Evolutionary conservation across 1,284 basidiomycete species (phyloP).

Genomic region (Ustilago hordei): DNA sequence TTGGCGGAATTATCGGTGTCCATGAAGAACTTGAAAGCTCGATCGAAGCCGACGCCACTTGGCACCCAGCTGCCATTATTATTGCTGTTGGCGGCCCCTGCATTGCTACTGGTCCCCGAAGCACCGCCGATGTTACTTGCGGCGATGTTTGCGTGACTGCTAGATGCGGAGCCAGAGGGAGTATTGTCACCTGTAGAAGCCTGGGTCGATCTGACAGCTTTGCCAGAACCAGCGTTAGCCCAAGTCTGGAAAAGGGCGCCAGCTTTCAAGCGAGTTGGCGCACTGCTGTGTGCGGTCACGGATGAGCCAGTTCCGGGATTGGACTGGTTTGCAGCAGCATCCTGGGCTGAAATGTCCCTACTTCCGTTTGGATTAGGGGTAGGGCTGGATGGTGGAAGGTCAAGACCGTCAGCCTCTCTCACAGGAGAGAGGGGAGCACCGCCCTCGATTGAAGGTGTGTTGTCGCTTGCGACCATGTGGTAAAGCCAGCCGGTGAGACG

Average conservation of each 20-base stretch:
- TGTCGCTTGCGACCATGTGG: slow-evolving; percentile 56
- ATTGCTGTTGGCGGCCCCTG: neutral
- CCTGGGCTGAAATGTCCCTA: slow-evolving; percentile 1
- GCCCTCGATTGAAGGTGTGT: slow-evolving; percentile 16
- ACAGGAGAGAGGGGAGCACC: slow-evolving; percentile 32
- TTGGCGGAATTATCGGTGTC: slow-evolving; percentile 38
- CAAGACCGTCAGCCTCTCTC: slow-evolving; percentile 31
- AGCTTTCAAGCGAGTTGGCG: slow-evolving; percentile 20
- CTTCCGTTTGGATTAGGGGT: slow-evolving; percentile 6
- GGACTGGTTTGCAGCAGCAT: neutral
- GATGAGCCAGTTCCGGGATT: slow-evolving; percentile 1
- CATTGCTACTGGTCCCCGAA: neutral
- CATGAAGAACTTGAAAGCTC: slow-evolving; percentile 62
- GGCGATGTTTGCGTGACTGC: slow-evolving; percentile 3
- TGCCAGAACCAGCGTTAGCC: slow-evolving; percentile 15
- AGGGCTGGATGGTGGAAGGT: slow-evolving; percentile 13
- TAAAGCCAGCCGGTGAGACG: slow-evolving; percentile 61
- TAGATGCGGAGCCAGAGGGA: slow-evolving; percentile 7
- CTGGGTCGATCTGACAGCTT: slow-evolving; percentile 5
- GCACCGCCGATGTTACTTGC: neutral
- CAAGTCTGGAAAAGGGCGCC: slow-evolving; percentile 34
- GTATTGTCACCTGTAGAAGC: slow-evolving; percentile 13
- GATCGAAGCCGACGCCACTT: slow-evolving; percentile 51
- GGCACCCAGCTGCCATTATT: slow-evolving; percentile 30
- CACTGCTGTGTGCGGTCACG: neutral